phyloP scores from a whole-genome alignment of 139 green algal species.

The Limnomonas spitsbergensis region DNA sequence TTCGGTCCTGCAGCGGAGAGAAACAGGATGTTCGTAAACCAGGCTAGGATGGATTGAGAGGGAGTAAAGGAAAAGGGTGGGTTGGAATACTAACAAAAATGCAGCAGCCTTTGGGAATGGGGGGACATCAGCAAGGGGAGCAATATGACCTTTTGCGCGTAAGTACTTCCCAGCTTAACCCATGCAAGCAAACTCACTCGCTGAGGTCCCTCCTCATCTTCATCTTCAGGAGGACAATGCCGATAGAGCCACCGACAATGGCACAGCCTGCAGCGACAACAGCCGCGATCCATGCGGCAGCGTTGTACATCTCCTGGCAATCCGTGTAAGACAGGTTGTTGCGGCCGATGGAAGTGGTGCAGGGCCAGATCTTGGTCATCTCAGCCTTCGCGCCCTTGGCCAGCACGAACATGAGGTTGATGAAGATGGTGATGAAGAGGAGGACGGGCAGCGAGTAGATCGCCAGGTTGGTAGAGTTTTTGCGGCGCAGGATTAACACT shows the following conservation, averaged over 20 bases:
- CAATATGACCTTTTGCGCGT: too few relatives aligned
- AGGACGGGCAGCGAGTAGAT: conserved; percentile 41
- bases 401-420: conserved; percentile 42
- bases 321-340: conserved; percentile 1
- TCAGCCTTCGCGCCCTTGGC: conserved; percentile 13
- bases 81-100: too few relatives aligned
- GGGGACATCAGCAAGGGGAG: too few relatives aligned
- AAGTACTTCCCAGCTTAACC: too few relatives aligned
- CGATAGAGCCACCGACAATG: background rate
- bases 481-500: conserved; percentile 26
- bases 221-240: background rate
- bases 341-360: background rate
- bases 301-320: conserved; percentile 10
- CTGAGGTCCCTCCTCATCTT: background rate
- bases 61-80: too few relatives aligned
- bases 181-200: background rate
- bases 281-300: conserved; percentile 16
- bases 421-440: conserved; percentile 36
- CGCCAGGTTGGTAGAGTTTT: conserved; percentile 24
- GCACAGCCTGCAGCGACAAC: background rate
- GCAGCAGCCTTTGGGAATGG: too few relatives aligned
- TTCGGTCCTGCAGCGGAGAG: too few relatives aligned
- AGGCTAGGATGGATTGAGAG: too few relatives aligned
- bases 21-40: too few relatives aligned
- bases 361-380: background rate